Evolutionary conservation across 768 basidiomycete species (phyloP), one percentile per base, ranked within the genome.

Genomic region (Mycena kentingensis): DNA sequence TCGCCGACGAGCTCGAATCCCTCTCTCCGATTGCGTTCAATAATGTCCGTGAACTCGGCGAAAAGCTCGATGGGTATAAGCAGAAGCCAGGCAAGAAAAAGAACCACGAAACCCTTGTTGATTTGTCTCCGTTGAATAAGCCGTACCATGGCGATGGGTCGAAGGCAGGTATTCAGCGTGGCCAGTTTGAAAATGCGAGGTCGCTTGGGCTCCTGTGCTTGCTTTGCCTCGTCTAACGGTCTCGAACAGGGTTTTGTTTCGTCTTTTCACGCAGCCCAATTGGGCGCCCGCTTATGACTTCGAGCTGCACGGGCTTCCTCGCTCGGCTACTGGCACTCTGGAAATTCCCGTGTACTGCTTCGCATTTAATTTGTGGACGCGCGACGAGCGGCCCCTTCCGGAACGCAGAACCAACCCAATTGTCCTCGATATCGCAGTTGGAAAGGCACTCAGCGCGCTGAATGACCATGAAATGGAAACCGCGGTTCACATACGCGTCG

Each of bases 121-220:
- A 60, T 34, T 44, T 21, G 21, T 60, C 58, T 13, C 8, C n/a
- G 2, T 16, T 44, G 43, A 60, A 60, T 38, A 60, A 55, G 38
- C 15, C 8, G 2, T 60, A 46, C 36, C 5, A 37, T 16, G 47
- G 18, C 18, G 6, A n/a, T 3, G 24, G 25, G 3, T 15, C 31
- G 34, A n/a, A 5, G 5, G 21, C 35, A 8, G 57, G 50, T 10
- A 2, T 32, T 5, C 29, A 29, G 19, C 53, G 54, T 18, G 46
- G 43, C 4, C 58, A 42, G 12, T 52, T 60, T 7, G 58, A 60
- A 34, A 60, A 52, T 39, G 24, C 15, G 32, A 49, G 58, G 58
- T 54, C 2, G 42, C 4, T 22, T n/a, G n/a, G n/a, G 12, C 32
- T 45, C 16, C 1, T 39, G 11, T 18, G 6, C 16, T 19, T 5